A percentile compares a stretch with the other conserved stretches of the same genome.
phyloP scores from a whole-genome alignment of 2,329 filamentous ascomycete species.

The Apiospora pterosperma region DNA sequence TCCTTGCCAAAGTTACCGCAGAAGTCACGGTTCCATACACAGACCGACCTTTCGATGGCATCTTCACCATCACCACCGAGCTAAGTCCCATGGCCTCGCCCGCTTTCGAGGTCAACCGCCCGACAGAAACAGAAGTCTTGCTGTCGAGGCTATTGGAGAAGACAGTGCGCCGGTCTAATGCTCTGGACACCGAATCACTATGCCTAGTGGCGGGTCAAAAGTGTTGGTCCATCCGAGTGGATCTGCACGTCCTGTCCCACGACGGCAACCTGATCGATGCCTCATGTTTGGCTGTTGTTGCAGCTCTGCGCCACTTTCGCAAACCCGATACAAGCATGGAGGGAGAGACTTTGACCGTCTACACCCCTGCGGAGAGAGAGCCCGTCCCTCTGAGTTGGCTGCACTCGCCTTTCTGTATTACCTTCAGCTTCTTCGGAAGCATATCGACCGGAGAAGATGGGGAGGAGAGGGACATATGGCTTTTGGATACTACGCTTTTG shows the following conservation, averaged over 20 bases:
- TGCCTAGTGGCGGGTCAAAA: slow-evolving; percentile 89
- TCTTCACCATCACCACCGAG: slow-evolving; percentile 90
- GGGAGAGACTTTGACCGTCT: slow-evolving; percentile 80
- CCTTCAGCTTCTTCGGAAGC: slow-evolving; percentile 78
- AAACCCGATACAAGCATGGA: slow-evolving; percentile 86
- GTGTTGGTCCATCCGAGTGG: slow-evolving; percentile 87
- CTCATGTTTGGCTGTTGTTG: slow-evolving; percentile 81
- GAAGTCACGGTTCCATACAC: slow-evolving; percentile 82
- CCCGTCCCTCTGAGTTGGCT: slow-evolving; percentile 87
- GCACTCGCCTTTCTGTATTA: slow-evolving; percentile 88
- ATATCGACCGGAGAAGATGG: slow-evolving; percentile 29
- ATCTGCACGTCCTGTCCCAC: slow-evolving; percentile 86
- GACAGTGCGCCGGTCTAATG: slow-evolving; percentile 85
- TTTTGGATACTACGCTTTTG: slow-evolving; percentile 69
- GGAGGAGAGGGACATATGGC: slow-evolving; percentile 55
- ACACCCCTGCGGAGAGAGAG: slow-evolving; percentile 79
- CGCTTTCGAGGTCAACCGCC: slow-evolving; percentile 80
- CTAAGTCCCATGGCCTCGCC: slow-evolving; percentile 90
- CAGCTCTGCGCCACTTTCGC: slow-evolving; percentile 85
- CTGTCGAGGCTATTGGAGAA: slow-evolving; percentile 90
- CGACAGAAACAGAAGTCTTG: slow-evolving; percentile 79
- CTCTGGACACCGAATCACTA: slow-evolving; percentile 91
- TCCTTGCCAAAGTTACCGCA: slow-evolving; percentile 80
- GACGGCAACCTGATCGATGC: slow-evolving; percentile 89
- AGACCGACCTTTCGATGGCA: slow-evolving; percentile 90